Evolutionary conservation across 495 filamentous ascomycete species (phyloP).

Genomic region (Daldinia decipiens): DNA sequence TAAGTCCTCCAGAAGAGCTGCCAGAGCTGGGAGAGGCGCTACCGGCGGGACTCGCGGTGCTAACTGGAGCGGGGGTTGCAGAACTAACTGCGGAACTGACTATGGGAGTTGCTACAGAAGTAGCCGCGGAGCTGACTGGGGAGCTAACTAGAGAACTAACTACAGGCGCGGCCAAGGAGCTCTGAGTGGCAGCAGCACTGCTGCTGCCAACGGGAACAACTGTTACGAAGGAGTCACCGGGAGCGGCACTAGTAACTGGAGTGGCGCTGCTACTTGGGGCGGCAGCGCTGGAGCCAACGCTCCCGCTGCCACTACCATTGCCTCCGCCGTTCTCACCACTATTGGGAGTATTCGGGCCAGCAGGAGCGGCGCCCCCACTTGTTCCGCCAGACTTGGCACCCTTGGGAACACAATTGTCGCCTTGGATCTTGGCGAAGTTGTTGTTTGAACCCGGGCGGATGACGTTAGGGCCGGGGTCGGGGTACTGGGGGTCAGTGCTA

Average conservation of each 20-base stretch:
- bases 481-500: slow-evolving; percentile 59
- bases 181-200: slow-evolving; percentile 10
- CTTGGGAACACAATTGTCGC: slow-evolving; percentile 39
- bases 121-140: not conserved
- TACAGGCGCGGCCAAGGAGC: not conserved
- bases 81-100: slow-evolving; percentile 2
- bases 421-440: slow-evolving; percentile 30
- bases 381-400: slow-evolving; percentile 38
- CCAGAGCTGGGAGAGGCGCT: slow-evolving; percentile 28
- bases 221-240: not conserved
- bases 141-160: slow-evolving; percentile 2
- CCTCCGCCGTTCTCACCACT: not conserved
- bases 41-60: slow-evolving; percentile 16
- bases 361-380: slow-evolving; percentile 14
- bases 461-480: slow-evolving; percentile 66
- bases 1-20: slow-evolving; percentile 36
- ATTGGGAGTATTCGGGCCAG: slow-evolving; percentile 2
- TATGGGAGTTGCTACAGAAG: not conserved
- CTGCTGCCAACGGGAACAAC: not conserved
- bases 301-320: not conserved
- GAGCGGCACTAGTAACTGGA: not conserved
- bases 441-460: slow-evolving; percentile 47
- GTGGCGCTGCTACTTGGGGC: slow-evolving; percentile 5
- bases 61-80: slow-evolving; percentile 9
- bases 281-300: not conserved